Base-by-base conservation (phyloP, 768 basidiomycete genomes). In the Kwoniella mangroviensis region DNA sequence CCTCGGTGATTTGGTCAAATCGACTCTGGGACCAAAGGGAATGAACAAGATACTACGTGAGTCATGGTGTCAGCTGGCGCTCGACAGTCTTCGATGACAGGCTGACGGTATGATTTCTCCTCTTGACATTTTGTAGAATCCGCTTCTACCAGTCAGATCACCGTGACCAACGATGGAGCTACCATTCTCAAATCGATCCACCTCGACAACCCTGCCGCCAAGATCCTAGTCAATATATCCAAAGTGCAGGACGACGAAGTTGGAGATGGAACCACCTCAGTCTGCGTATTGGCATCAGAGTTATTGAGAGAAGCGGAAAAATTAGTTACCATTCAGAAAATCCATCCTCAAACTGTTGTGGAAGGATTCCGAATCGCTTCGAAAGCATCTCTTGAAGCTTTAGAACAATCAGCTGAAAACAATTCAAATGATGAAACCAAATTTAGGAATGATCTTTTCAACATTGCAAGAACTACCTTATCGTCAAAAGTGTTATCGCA, bases 221-320 rank as follows among this genome's bases (percentile, higher is more conserved):
- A 99, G 87, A 98, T 99, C 83, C 88, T 99, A 65, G 97, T 99
- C 78, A 98, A 99, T 84, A 98, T 99, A 84, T 96, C 94, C 0
- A 99, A 99, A 82, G 96, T 98, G n/a, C 97, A 98, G 85, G 97
- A 99, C 82, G 97, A 99, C 81, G 97, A 99, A 84, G 90, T 99
- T 57, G 97, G 97, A 21, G 97, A 98, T 84, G 97, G 85, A 55
- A 84, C 84, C 40, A 84, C 84, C 2, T 82, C 81, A 11, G 83
- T 98, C 28, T 94, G 92, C 62, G 96, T 99, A 15, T 84, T 99
- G 19, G 92, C 95, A 2, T 88, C 92, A 11, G 97, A 99, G 79
- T 84, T 98, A 73, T 81, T 99, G 74, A 85, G 97, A 69, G 97
- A 98, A 85, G 97, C 95, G 6, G 96, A 99, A 85, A 94, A 92